These are phyloP conservation scores for Coniochaeta sp. DNA, from an alignment of 2,329 filamentous ascomycete genomes.

Conservation along the genomic window DNA sequence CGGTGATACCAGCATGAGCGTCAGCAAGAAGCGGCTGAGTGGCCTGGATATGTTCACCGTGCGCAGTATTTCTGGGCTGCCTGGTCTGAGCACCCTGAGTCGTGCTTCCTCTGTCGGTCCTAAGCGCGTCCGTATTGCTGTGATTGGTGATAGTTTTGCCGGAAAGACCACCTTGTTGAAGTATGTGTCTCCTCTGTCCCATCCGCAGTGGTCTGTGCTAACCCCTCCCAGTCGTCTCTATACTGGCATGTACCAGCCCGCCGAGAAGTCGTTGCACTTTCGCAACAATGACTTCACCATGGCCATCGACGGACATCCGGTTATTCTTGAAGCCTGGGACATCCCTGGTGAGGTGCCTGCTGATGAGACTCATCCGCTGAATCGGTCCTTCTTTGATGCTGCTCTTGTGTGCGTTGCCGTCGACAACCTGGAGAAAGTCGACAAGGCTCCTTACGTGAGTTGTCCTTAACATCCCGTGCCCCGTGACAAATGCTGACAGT, in stretches of 20 bases:
- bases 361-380: slow-evolving; percentile 7
- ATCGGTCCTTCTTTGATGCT: slow-evolving; percentile 20
- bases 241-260: background rate
- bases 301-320: slow-evolving; percentile 1
- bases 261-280: background rate
- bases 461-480: slow-evolving; percentile 8
- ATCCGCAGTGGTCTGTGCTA: background rate
- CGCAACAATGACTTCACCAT: slow-evolving; percentile 1
- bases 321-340: slow-evolving; percentile 18
- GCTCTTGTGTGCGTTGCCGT: slow-evolving; percentile 30
- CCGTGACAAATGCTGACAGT: background rate
- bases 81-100: background rate
- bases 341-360: slow-evolving; percentile 12
- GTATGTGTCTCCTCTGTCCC: slow-evolving; percentile 6
- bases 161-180: slow-evolving; percentile 12
- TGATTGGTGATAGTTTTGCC: slow-evolving; percentile 10
- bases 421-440: slow-evolving; percentile 19
- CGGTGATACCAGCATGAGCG: background rate
- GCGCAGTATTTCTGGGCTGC: background rate
- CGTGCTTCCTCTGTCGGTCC: background rate
- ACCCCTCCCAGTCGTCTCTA: slow-evolving; percentile 5
- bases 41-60: background rate
- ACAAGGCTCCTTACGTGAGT: slow-evolving; percentile 12
- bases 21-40: background rate
- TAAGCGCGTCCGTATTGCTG: slow-evolving; percentile 11